phyloP scores from a whole-genome alignment of 192 early-diverging fungal species.

The Mortierella antarctica region DNA sequence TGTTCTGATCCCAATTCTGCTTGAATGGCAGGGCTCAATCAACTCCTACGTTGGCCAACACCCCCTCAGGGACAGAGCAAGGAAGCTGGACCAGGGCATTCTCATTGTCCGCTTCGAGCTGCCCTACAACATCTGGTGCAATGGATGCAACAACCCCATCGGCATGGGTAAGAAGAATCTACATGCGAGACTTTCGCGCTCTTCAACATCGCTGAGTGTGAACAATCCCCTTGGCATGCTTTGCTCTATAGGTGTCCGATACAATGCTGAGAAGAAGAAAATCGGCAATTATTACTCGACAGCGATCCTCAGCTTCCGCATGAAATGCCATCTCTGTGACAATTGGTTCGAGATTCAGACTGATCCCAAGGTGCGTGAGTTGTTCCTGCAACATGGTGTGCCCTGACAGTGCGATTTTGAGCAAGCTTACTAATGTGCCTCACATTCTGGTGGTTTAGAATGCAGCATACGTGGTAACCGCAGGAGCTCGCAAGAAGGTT shows the following conservation, averaged over 20 bases:
- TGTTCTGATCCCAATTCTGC: not conserved
- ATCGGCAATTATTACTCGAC: conserved; percentile 89
- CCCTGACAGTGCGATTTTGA: not conserved
- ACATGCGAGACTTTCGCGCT: not conserved
- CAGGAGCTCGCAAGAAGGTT: conserved; percentile 81
- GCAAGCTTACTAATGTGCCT: not conserved
- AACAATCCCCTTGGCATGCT: not conserved
- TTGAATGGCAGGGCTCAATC: conserved; percentile 73
- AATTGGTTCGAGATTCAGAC: conserved; percentile 94
- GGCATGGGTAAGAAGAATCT: conserved; percentile 71
- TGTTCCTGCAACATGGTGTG: not conserved
- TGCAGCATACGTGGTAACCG: conserved; percentile 70
- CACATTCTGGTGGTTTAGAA: conserved; percentile 55
- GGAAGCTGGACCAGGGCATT: conserved; percentile 91
- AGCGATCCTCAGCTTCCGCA: conserved; percentile 88
- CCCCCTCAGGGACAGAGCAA: conserved; percentile 85
- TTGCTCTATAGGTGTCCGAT: conserved; percentile 75
- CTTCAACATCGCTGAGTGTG: not conserved
- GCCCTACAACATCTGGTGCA: conserved; percentile 93
- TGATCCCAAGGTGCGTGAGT: conserved; percentile 80
- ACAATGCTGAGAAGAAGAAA: conserved; percentile 96
- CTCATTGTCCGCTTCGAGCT: conserved; percentile 91
- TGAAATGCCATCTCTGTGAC: conserved; percentile 92
- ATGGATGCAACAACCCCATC: conserved; percentile 84
- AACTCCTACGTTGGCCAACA: conserved; percentile 91